Evolutionary conservation across 1,284 basidiomycete species (phyloP).

Genomic region (Pascua sp.): DNA sequence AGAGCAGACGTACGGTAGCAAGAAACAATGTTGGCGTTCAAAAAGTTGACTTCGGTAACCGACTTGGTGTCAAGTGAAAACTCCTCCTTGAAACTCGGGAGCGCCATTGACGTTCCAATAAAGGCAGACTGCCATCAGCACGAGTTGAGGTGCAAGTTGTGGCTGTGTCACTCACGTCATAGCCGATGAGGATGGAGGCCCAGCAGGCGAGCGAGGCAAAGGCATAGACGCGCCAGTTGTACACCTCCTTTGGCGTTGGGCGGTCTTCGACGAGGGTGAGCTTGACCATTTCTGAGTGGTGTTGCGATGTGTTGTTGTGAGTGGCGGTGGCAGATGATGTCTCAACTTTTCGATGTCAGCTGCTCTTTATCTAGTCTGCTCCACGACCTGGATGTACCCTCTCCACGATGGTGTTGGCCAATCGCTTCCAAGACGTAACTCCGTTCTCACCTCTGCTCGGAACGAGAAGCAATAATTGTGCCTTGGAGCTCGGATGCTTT

Average conservation of each 20-base stretch:
- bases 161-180: constrained; percentile 36
- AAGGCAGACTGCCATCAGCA: constrained; percentile 24
- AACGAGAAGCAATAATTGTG: too few relatives aligned
- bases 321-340: too few relatives aligned
- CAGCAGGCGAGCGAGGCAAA: constrained; percentile 42
- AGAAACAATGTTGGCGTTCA: constrained; percentile 54
- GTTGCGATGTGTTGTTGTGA: too few relatives aligned
- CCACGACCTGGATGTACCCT: too few relatives aligned
- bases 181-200: constrained; percentile 52
- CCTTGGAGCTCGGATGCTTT: too few relatives aligned
- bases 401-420: too few relatives aligned
- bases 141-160: too few relatives aligned
- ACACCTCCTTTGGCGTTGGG: constrained; percentile 53
- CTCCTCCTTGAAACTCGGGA: constrained; percentile 31
- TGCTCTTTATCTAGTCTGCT: background rate
- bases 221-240: constrained; percentile 55
- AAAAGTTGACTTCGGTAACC: constrained; percentile 5
- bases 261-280: constrained; percentile 48
- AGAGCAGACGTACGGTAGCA: constrained; percentile 40
- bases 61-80: constrained; percentile 19
- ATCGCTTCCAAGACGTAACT: too few relatives aligned
- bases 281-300: constrained; percentile 6
- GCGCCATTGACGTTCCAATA: constrained; percentile 35
- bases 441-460: too few relatives aligned
- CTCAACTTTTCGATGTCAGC: background rate